A percentile compares a stretch with the other conserved stretches of the same genome.
Evolutionary conservation across 139 green algal genomes (phyloP).

Genomic region (Coelastrella sp.): DNA sequence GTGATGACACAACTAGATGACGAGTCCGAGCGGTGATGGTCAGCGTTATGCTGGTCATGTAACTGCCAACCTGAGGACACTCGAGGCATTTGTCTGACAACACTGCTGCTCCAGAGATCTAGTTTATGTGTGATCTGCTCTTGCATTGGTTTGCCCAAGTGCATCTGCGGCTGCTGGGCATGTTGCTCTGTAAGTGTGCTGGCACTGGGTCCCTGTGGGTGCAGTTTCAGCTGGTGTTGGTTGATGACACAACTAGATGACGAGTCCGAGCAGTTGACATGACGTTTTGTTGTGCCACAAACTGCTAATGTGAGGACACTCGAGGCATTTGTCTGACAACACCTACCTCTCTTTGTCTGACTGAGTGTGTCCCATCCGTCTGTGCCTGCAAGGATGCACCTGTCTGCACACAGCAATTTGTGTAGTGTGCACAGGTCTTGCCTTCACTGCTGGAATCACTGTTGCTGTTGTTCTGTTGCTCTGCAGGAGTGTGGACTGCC

Average conservation of each 20-base stretch:
- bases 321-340: conserved; percentile 71
- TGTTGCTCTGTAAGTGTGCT: not conserved
- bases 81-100: conserved; percentile 70
- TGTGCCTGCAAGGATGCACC: too few species aligned
- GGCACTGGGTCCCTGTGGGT: not conserved
- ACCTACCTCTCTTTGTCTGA: not conserved
- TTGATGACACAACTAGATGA: conserved; percentile 66
- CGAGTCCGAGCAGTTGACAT: conserved; percentile 56
- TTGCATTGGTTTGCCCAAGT: not conserved
- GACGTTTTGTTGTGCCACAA: conserved; percentile 52
- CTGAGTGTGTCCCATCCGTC: not conserved
- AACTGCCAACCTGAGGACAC: conserved; percentile 50
- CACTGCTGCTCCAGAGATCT: not conserved
- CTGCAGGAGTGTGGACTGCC: conserved; percentile 45
- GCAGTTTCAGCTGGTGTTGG: not conserved
- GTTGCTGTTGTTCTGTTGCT: not conserved
- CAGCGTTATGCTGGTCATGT: conserved; percentile 51
- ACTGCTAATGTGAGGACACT: conserved; percentile 52
- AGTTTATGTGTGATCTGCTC: not conserved
- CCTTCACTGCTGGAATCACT: not conserved
- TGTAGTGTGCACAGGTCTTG: too few species aligned
- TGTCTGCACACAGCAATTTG: too few species aligned
- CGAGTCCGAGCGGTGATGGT: conserved; percentile 55
- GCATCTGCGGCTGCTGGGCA: not conserved
- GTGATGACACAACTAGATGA: conserved; percentile 65